A percentile compares a stretch with the other conserved stretches of the same genome.
Conservation (phyloP, 208 protist genomes). For the Crithidia mellificae region DNA sequence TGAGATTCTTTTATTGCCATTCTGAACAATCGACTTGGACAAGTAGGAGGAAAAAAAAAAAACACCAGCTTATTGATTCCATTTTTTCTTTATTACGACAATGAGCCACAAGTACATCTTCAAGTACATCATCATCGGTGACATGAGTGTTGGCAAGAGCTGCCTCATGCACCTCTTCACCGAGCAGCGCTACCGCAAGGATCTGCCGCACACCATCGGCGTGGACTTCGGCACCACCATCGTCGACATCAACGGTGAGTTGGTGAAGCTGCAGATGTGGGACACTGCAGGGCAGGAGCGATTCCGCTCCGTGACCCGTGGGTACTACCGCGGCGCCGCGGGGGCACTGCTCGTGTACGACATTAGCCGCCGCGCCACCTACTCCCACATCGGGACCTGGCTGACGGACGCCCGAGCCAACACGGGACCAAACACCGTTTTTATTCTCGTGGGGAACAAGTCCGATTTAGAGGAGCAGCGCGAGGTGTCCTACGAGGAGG, state of each 20-base stretch:
- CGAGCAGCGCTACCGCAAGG: conserved; percentile 95
- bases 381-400: conserved; percentile 92
- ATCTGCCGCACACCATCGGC: conserved; percentile 97
- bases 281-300: conserved; percentile 94
- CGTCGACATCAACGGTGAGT: conserved; percentile 93
- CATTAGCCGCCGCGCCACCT: conserved; percentile 89
- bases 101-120: conserved; percentile 95
- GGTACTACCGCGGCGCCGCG: conserved; percentile 96
- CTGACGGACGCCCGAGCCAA: conserved; percentile 94
- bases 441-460: conserved; percentile 96
- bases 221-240: conserved; percentile 98
- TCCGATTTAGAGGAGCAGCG: conserved; percentile 93
- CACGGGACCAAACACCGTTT: conserved; percentile 81
- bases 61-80: background rate
- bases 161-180: conserved; percentile 98
- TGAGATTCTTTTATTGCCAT: no score
- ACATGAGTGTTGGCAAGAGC: conserved; percentile 98
- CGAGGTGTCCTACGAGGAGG: conserved; percentile 97
- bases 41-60: no score
- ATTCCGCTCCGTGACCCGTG: conserved; percentile 93
- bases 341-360: conserved; percentile 97
- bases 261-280: conserved; percentile 98
- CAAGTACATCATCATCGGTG: conserved; percentile 98
- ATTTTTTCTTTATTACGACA: background rate
- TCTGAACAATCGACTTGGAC: no score